Evolutionary conservation across 805 yeast species (phyloP), one percentile per base, ranked within the genome.

Genomic region (Candida sanyiensis): DNA sequence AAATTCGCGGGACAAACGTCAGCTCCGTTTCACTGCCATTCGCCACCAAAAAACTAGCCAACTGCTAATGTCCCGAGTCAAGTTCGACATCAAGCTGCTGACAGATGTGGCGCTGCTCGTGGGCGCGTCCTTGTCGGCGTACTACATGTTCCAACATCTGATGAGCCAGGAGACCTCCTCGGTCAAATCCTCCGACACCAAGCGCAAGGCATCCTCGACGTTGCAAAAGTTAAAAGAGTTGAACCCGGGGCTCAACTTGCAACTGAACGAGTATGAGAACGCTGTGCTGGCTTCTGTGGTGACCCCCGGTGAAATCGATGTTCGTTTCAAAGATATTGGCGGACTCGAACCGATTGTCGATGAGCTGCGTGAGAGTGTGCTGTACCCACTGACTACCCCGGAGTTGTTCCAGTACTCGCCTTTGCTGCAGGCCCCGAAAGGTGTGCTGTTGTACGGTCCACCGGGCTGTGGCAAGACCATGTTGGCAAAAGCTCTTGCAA

Each of bases 381-480:
- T 93, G 29, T 80, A 85, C 50, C 98, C 98, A 1, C 66, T 93
- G 41, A 81, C 84, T 13, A 66, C 59, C 50, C 96, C 96, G 0
- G 85, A 77, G 35, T 62, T 87, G 28, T 88, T 83, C 56, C 66
- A 75, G 10, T 78, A 75, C 38, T 84, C 82, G 48, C 77, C 86
- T 38, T 67, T 90, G 38, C 66, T 90, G 19, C 86, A 83, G 54
- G 90, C 96, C 1, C 98, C 98, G 2, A 88, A 86, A 54, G 98
- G 98, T 28, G 88, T 93, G 45, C 75, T 93, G 58, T 85, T 86
- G 95, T 93, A 84, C 63, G 98, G 98, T 58, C 98, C 98, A 35
- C 98, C 98, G 24, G 98, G 98, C 77, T 93, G 98, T 12, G 98
- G 98, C 84, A 93, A 93, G 68, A 93, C 98, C 23, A 73, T 93